These are phyloP conservation scores for Claviceps sp. DNA, from an alignment of 2,329 filamentous ascomycete species.

Conservation along the genomic window DNA sequence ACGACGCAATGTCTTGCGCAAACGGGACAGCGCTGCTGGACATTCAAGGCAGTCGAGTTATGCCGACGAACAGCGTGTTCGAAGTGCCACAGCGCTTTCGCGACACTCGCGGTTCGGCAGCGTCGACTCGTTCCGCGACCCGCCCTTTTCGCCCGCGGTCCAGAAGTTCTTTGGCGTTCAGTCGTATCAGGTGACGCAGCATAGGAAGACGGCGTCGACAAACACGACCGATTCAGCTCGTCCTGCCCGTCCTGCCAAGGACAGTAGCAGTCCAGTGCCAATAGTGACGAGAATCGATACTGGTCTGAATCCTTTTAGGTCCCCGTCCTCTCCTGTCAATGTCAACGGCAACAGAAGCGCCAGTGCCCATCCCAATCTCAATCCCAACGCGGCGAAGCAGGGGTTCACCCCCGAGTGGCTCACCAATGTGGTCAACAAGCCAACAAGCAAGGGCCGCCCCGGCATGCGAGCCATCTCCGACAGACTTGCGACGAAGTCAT, in stretches of 20 bases:
- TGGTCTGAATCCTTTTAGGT: constrained; percentile 23
- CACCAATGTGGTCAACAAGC: constrained; percentile 35
- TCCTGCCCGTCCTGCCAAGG: constrained; percentile 38
- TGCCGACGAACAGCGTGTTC: constrained; percentile 56
- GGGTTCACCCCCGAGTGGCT: constrained; percentile 44
- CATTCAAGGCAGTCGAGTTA: constrained; percentile 66
- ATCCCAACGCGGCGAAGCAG: constrained; percentile 19
- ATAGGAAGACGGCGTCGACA: constrained; percentile 49
- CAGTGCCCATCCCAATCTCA: constrained; percentile 14
- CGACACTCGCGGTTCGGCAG: constrained; percentile 70
- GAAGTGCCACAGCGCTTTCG: constrained; percentile 51
- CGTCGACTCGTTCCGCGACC: constrained; percentile 58
- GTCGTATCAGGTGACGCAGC: constrained; percentile 20
- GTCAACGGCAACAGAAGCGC: constrained; percentile 18
- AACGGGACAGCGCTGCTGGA: constrained; percentile 45
- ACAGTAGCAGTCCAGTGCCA: constrained; percentile 29
- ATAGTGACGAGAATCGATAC: constrained; percentile 48
- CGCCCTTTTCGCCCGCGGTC: constrained; percentile 43
- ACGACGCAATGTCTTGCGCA: constrained; percentile 67
- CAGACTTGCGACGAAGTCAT: constrained; percentile 43
- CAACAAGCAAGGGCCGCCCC: constrained; percentile 36
- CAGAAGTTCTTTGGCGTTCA: constrained; percentile 57
- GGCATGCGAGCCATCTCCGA: constrained; percentile 83
- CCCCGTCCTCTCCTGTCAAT: constrained; percentile 26
- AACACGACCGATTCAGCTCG: constrained; percentile 41